A percentile compares a stretch with the other conserved stretches of the same genome.
Conservation (phyloP, 2,329 filamentous ascomycete genomes). For the Pseudogymnoascus sp. region DNA sequence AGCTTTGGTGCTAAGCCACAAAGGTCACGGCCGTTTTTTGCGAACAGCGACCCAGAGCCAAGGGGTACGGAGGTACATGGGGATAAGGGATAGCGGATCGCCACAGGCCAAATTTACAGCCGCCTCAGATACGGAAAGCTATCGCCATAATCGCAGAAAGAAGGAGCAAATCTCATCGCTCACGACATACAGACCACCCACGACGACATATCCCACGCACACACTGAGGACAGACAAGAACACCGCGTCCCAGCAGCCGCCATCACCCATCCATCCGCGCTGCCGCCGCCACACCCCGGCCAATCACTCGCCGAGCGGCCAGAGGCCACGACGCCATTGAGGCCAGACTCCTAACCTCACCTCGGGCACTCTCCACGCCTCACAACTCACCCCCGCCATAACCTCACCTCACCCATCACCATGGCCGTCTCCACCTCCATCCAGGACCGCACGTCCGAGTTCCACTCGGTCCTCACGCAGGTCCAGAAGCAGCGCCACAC, state of each 20-base stretch:
- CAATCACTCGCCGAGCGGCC: not conserved
- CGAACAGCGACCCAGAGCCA: not conserved
- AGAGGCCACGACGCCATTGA: not conserved
- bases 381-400: not conserved
- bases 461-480: conserved; percentile 81
- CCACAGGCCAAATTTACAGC: conserved; percentile 1
- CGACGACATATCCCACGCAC: not conserved
- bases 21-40: not conserved
- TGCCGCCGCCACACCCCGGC: not conserved
- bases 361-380: not conserved
- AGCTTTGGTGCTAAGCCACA: not conserved
- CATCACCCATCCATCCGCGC: not conserved
- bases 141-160: not conserved
- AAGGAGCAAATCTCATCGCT: not conserved
- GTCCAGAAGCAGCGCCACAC: conserved; percentile 72
- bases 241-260: not conserved
- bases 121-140: not conserved
- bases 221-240: not conserved
- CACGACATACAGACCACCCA: not conserved
- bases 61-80: not conserved
- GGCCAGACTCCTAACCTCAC: not conserved
- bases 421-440: conserved; percentile 65
- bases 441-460: conserved; percentile 94
- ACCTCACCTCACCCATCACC: conserved; percentile 15
- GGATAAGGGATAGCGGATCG: not conserved